Evolutionary conservation across 2,329 filamentous ascomycete species (phyloP).

Genomic region (Neofusicoccum umdonicola): DNA sequence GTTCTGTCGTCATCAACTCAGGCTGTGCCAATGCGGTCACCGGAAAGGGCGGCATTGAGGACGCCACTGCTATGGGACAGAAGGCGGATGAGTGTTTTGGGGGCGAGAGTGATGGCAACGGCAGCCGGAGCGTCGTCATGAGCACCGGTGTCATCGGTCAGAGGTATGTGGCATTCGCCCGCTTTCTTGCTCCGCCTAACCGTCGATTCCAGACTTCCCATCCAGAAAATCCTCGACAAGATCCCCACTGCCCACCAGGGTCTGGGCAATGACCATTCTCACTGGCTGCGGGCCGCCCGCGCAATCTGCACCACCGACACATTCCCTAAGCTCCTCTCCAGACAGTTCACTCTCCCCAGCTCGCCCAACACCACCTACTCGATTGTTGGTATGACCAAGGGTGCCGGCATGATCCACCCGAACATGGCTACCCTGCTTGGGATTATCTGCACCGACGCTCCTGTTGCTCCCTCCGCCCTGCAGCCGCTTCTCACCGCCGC

Average conservation of each 20-base stretch:
- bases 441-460: conserved; percentile 87
- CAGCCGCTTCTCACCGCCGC: conserved; percentile 69
- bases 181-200: background rate
- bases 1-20: conserved; percentile 86
- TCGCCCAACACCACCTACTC: conserved; percentile 72
- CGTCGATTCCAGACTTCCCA: conserved; percentile 64
- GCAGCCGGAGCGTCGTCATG: conserved; percentile 82
- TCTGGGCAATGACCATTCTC: conserved; percentile 72
- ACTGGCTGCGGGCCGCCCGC: conserved; percentile 82
- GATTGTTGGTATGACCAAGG: conserved; percentile 94
- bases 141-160: conserved; percentile 98
- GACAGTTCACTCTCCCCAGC: conserved; percentile 78
- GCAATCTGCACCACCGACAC: conserved; percentile 99
- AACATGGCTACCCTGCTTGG: conserved; percentile 97
- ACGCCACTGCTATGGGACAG: conserved; percentile 79
- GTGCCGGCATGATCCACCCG: conserved; percentile 97
- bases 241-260: conserved; percentile 73
- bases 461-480: conserved; percentile 67
- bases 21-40: conserved; percentile 98
- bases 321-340: conserved; percentile 91
- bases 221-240: conserved; percentile 80
- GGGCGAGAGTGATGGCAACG: conserved; percentile 42
- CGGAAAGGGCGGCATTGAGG: conserved; percentile 81
- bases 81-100: conserved; percentile 68
- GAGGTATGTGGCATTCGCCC: conserved; percentile 51